Conservation (phyloP, 2,329 filamentous ascomycete species). For the Pseudovirgaria hyperparasitica region DNA sequence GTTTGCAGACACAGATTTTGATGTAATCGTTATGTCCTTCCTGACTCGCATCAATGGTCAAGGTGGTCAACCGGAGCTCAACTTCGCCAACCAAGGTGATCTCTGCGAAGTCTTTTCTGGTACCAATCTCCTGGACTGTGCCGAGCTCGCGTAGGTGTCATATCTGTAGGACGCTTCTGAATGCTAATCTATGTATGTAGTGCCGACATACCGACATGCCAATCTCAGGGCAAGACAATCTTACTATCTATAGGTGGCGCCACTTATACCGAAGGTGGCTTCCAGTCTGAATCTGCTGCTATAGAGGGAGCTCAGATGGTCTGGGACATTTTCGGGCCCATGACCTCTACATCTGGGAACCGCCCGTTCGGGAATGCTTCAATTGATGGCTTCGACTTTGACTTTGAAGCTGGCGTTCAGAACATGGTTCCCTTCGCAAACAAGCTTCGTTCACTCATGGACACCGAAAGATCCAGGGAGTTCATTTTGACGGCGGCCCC, state of each 20-base stretch:
- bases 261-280: conserved; percentile 57
- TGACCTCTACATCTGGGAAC: conserved; percentile 25
- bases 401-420: conserved; percentile 49
- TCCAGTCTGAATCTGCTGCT: conserved; percentile 22
- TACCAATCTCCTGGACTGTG: conserved; percentile 47
- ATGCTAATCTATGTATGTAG: conserved; percentile 10
- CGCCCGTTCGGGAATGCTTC: conserved; percentile 55
- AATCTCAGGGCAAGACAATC: conserved; percentile 55
- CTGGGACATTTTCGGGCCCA: conserved; percentile 60
- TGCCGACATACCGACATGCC: conserved; percentile 44
- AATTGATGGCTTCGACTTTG: conserved; percentile 66
- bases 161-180: not conserved
- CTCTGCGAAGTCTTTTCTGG: conserved; percentile 47
- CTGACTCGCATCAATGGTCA: conserved; percentile 43
- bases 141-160: conserved; percentile 46
- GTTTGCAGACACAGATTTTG: conserved; percentile 21
- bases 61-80: conserved; percentile 38
- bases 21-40: conserved; percentile 51
- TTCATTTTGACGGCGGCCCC: conserved; percentile 54
- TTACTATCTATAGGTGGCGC: conserved; percentile 60
- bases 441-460: conserved; percentile 43
- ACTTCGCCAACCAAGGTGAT: conserved; percentile 53
- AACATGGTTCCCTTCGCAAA: conserved; percentile 51
- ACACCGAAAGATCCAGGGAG: conserved; percentile 32
- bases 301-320: conserved; percentile 43